phyloP scores from a whole-genome alignment of 352 stramenopile genomes.

The Phytophthora multivora region DNA sequence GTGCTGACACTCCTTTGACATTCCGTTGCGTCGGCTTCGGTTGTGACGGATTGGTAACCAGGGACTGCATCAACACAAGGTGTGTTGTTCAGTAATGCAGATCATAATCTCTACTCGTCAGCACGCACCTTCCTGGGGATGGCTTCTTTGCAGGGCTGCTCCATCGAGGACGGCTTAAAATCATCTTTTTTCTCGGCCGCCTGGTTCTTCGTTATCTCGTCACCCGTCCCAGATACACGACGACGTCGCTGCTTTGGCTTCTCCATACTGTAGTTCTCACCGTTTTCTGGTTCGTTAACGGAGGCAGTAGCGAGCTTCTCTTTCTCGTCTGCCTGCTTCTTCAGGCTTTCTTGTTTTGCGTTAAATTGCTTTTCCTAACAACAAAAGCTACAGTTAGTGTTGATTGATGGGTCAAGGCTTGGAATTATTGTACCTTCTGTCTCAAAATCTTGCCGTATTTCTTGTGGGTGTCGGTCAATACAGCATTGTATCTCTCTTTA shows the following conservation, averaged over 20 bases:
- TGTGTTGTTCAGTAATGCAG: background rate
- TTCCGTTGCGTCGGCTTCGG: conserved; percentile 19
- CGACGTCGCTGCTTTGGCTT: background rate
- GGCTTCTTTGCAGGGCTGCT: background rate
- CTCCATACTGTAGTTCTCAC: conserved; percentile 1
- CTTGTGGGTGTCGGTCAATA: conserved; percentile 16
- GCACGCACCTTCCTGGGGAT: conserved; percentile 18
- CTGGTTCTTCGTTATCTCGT: background rate
- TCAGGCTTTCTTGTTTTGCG: conserved; percentile 20
- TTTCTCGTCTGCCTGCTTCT: conserved; percentile 15
- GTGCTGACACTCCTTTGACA: conserved; percentile 11
- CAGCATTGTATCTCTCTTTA: conserved; percentile 23
- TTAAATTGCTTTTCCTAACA: conserved; percentile 31
- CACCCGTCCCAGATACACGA: conserved; percentile 4
- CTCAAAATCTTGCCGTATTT: conserved; percentile 30
- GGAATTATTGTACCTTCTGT: conserved; percentile 27
- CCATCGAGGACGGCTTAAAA: conserved; percentile 1
- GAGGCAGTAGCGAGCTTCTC: background rate
- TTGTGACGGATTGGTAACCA: conserved; percentile 6
- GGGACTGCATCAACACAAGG: conserved; percentile 4
- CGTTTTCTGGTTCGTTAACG: background rate
- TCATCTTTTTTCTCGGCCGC: background rate
- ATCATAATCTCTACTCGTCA: background rate
- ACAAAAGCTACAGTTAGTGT: background rate
- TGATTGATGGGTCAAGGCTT: conserved; percentile 21